Base-by-base conservation (phyloP, 768 basidiomycete genomes). In the Sporobolomyces pararoseus region DNA sequence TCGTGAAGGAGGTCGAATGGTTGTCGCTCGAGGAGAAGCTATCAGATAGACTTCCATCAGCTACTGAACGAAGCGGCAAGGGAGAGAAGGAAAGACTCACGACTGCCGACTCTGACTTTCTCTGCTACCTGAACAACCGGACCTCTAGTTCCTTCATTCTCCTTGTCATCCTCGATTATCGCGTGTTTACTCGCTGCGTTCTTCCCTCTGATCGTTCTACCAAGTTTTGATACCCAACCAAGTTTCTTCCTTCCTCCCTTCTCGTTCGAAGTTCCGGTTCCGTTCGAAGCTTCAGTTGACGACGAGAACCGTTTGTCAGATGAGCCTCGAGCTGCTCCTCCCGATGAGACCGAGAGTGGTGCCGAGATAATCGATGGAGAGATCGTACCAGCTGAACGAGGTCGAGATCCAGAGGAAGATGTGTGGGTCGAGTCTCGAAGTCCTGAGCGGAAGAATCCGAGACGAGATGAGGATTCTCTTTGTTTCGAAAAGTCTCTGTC, bases 371-470 rank as follows among this genome's bases (percentile, higher is more conserved):
- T 51, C 39, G 29, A 42, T 2, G 62, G 39, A 1, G 37, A 37
- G 35, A 55, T n/a, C 13, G 35, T 50, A 3, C 49, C 37, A 25
- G 29, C 7, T 14, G 67, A 29, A 23, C 53, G 67, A n/a, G 54
- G 27, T 6, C 50, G 49, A 4, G 55, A 51, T 29, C 16, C 49
- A 21, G 49, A 37, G 16, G 42, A 32, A 29, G 51, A 27, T 14
- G 49, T 35, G 16, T n/a, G 35, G 3, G 42, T 32, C 65, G 61
- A 58, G 25, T 60, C 62, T 25, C 66, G 57, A 3, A 60, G 13
- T 21, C 46, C 37, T 9, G 57, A 44, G 10, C 66, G 70, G 42
- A 72, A 49, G 66, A 72, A 72, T 0, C 58, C 57, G 23, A 53
- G 66, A 2, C 71, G 61, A 5, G 61, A 42, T 5, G 61, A 29